Evolutionary conservation across 306 rosid species (phyloP), one percentile per base, ranked within the genome.

Genomic region (Carpinus viminea): DNA sequence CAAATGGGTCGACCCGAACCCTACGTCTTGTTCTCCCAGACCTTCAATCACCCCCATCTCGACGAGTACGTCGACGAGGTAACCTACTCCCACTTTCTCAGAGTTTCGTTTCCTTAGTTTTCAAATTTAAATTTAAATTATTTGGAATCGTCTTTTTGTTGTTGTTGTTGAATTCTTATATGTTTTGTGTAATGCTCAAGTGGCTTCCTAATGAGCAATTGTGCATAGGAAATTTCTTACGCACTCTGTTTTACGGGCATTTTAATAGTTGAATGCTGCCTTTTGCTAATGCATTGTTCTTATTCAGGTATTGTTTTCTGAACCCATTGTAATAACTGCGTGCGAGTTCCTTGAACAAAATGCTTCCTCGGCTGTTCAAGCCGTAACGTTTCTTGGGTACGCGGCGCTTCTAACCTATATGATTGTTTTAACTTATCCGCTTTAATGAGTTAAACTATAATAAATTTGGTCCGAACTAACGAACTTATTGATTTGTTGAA

Each of bases 41-140:
- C 90, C 85, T 93, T 95, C 86, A 93, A 88, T 68, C 99, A 93
- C 62, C 86, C 98, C 10, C 92, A 89, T 71, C 99, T 95, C 73
- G 98, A 95, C 18, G 99, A 95, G 86, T 93, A 93, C 85, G 97
- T 95, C 56, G 99, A 95, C 88, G 99, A 95, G 98, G 99, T 90
- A 85, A 73, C 50, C 52, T 48, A 21, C 50, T 51, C 36, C 11
- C 21, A 43, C 72, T 48, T 56, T 3, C 38, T 15, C 31, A 24
- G 47, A 72, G 28, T 77, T 52, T 16, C 21, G 38, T 75, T 47
- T 50, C 3, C 24, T 66, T 3, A n/a, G 24, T 53, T 4, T 34
- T 24, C 26, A 54, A 69, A 18, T 36, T 46, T 9, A 46, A 64
- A 15, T 64, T 64, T 2, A 24, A 59, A 20, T 3, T 24, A 16